Percentiles rank a stretch among this genome's conserved stretches.
These are phyloP conservation scores for Fusarium pseudograminearum DNA, from an alignment of 2,329 filamentous ascomycete genomes.

Conservation along the genomic window DNA sequence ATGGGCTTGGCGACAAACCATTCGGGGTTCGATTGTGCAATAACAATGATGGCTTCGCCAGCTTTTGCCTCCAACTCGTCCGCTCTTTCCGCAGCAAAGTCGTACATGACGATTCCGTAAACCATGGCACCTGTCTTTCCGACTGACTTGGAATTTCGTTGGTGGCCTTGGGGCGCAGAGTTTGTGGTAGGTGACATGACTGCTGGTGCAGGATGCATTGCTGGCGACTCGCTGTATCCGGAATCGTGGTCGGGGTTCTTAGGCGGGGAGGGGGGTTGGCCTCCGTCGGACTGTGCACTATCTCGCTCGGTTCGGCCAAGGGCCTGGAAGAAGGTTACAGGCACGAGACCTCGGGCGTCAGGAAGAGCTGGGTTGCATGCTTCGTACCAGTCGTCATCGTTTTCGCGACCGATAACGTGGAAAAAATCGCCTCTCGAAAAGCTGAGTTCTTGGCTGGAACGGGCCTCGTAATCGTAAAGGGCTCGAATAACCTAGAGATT, in stretches of 20 bases:
- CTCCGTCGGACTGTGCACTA: conserved; percentile 77
- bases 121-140: conserved; percentile 82
- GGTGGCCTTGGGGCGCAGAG: conserved; percentile 54
- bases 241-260: conserved; percentile 87
- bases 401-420: conserved; percentile 95
- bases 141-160: conserved; percentile 62
- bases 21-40: conserved; percentile 97
- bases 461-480: conserved; percentile 89
- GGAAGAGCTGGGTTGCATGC: conserved; percentile 94
- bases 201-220: conserved; percentile 46
- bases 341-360: conserved; percentile 89
- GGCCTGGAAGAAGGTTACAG: conserved; percentile 92
- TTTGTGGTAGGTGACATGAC: conserved; percentile 25
- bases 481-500: conserved; percentile 87
- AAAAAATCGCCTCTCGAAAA: conserved; percentile 98
- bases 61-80: conserved; percentile 96
- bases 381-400: conserved; percentile 97
- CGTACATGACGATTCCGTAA: conserved; percentile 96
- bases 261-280: conserved; percentile 59
- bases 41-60: conserved; percentile 97
- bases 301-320: conserved; percentile 93
- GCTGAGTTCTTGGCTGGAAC: conserved; percentile 81
- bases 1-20: conserved; percentile 99
- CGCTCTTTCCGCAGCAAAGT: conserved; percentile 94
- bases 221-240: conserved; percentile 70